Base-by-base conservation (phyloP, 371 early-diverging fungal genomes). In the Basidiobolus meristosporus region DNA sequence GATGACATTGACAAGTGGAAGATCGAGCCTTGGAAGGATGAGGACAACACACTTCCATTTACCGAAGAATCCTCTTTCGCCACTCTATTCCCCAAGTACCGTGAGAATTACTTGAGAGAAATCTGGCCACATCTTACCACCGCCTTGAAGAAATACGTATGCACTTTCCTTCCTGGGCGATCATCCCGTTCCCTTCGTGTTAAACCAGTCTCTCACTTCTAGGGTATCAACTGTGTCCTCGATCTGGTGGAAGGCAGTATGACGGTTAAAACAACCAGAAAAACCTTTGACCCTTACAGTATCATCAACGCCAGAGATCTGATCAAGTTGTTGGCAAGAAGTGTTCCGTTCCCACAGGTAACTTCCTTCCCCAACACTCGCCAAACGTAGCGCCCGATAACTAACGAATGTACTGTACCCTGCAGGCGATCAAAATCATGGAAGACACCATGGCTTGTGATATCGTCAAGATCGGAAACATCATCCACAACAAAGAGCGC, bases 51-150 rank as follows among this genome's bases (percentile, higher is more conserved):
- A 6, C 58, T 63, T 26, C 76, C 90, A n/a, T 85, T 99, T 45
- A 57, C 77, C 12, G 99, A 98, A 56, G 93, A 91, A 57, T 90
- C 89, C 15, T 84, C 85, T 2, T 98, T 98, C 65, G 92, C 96
- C 1, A 92, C 97, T 1, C 63, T 98, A 48, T 99, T 97, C 50
- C 98, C 99, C 11, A 92, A 91, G 65, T 96, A 98, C 70, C 71
- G 98, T 49, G 97, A 98, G 60, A 69, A 72, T 42, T 98, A 98
- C 52, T 63, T 99, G 51, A 70, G 72, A 42, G 88, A 93, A 56
- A 72, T 86, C 17, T 95, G 98, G 90, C 84, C 92, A n/a, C 79
- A 82, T 36, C 79, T 92, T 11, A 92, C 83, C n/a, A 67, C 67
- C 46, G 73, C 82, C 1, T 64, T 98, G 26, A 86, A 90, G 12